These are phyloP conservation scores for Penicillium capsulatum DNA, from an alignment of 2,329 filamentous ascomycete genomes.

Conservation along the genomic window DNA sequence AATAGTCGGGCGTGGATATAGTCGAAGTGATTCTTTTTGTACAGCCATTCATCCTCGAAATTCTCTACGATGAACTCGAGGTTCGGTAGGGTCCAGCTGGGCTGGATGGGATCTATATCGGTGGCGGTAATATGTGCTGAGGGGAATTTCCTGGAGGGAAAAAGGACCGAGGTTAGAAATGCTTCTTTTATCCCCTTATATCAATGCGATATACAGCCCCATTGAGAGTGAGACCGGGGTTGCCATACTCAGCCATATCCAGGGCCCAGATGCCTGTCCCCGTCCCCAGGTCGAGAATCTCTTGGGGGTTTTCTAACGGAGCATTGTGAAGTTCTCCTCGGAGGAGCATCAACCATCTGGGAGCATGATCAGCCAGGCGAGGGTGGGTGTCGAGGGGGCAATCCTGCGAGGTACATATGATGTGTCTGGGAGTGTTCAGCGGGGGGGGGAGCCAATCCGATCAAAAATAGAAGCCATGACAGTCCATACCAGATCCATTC, in stretches of 20 bases:
- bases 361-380: slow-evolving; percentile 1
- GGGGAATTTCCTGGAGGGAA: slow-evolving; percentile 32
- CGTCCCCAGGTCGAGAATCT: slow-evolving; percentile 9
- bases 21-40: slow-evolving; percentile 24
- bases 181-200: too few species aligned
- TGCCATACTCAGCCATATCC: slow-evolving; percentile 27
- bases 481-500: slow-evolving; percentile 9
- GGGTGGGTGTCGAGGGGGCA: too few species aligned
- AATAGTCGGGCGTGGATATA: slow-evolving; percentile 29
- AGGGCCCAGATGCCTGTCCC: slow-evolving; percentile 21
- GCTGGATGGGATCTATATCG: slow-evolving; percentile 41
- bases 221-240: too few species aligned
- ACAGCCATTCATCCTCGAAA: slow-evolving; percentile 25
- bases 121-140: slow-evolving; percentile 34
- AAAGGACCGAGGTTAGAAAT: too few species aligned
- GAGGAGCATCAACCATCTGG: slow-evolving; percentile 7
- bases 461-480: neutral
- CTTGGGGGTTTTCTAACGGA: slow-evolving; percentile 7
- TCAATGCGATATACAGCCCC: too few species aligned
- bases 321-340: slow-evolving; percentile 6
- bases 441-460: too few species aligned
- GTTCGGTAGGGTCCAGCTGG: slow-evolving; percentile 31
- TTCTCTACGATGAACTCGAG: slow-evolving; percentile 31
- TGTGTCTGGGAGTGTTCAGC: too few species aligned
- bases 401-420: neutral